Evolutionary conservation across 352 stramenopile genomes (phyloP), one percentile per base, ranked within the genome.

Genomic region (Phytophthora chlamydospora): DNA sequence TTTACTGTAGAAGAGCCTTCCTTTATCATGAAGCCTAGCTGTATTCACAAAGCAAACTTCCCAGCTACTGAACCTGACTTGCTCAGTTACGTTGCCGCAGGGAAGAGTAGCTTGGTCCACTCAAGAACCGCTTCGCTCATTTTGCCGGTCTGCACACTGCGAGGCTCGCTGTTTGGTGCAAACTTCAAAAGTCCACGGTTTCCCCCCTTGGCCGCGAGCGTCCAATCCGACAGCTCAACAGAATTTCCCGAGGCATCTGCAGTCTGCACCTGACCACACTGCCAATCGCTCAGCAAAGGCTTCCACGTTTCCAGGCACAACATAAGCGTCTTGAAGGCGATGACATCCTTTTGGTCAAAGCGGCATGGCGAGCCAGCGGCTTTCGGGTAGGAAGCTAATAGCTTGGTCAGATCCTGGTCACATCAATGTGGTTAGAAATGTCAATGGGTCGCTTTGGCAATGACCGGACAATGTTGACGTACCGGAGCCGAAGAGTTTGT

Each of bases 301-400:
- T 93, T 80, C 58, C 77, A 93, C n/a, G 82, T 91, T 62, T 90
- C 77, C 42, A 91, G 73, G 34, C 83, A 91, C 29, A 93, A 58
- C 32, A 75, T 82, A 33, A 93, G 66, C 16, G 84, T 93, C 64
- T 90, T 90, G 64, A 88, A 91, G 6, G 78, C 80, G 51, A 93
- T 45, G 12, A 90, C 41, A 56, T 93, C 80, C 33, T 72, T 69
- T 0, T 33, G 50, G 42, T 83, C 54, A 21, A 90, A 72, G 4
- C 60, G 29, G 33, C 21, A 64, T 0, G 39, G 32, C 12, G 46
- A 38, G 8, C 34, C 29, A 17, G 67, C 33, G 1, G 44, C 45
- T n/a, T 58, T 58, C 11, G 60, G 79, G 49, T 73, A 84, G 12
- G 39, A 44, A 29, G 50, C 40, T 9, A 91, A 54, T 24, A 73